Evolutionary conservation across 192 early-diverging fungal species (phyloP).

Genomic region (Coemansia sp.): DNA sequence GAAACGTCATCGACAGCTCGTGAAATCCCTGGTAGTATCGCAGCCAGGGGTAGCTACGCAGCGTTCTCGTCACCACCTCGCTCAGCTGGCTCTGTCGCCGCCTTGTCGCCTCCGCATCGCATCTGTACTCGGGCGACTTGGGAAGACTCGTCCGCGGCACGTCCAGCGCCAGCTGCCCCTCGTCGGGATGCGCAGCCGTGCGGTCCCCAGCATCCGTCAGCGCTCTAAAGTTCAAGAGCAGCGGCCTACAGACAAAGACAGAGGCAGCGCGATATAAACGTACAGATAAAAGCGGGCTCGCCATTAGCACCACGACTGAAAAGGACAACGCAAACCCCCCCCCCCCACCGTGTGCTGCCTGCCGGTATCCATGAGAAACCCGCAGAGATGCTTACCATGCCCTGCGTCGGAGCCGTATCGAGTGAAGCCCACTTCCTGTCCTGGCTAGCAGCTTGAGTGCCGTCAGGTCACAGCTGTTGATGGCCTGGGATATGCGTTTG

Average conservation of each 20-base stretch:
- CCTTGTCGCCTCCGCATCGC: constrained; percentile 24
- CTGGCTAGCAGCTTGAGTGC: constrained; percentile 37
- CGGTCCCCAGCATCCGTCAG: constrained; percentile 15
- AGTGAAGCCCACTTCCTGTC: constrained; percentile 31
- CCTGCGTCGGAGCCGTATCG: constrained; percentile 29
- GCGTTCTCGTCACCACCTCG: constrained; percentile 44
- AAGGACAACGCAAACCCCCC: too few relatives aligned
- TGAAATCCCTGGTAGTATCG: constrained; percentile 68
- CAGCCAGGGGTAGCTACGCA: constrained; percentile 58
- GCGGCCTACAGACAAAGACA: constrained; percentile 21
- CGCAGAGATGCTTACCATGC: constrained; percentile 24
- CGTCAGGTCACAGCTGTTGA: constrained; percentile 25
- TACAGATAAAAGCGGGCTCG: background rate
- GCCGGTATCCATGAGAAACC: too few relatives aligned
- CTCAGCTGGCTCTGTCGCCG: constrained; percentile 53
- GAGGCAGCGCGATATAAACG: too few relatives aligned
- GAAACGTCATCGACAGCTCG: constrained; percentile 47
- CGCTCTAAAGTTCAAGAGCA: constrained; percentile 42
- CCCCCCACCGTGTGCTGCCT: too few relatives aligned
- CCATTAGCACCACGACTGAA: background rate
- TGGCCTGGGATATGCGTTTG: constrained; percentile 39
- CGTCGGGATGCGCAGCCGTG: constrained; percentile 24
- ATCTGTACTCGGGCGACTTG: constrained; percentile 18
- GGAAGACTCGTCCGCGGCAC: constrained; percentile 26
- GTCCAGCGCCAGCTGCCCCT: constrained; percentile 42